Conservation (phyloP, 768 basidiomycete genomes). For the Leccinum truebloodii region DNA sequence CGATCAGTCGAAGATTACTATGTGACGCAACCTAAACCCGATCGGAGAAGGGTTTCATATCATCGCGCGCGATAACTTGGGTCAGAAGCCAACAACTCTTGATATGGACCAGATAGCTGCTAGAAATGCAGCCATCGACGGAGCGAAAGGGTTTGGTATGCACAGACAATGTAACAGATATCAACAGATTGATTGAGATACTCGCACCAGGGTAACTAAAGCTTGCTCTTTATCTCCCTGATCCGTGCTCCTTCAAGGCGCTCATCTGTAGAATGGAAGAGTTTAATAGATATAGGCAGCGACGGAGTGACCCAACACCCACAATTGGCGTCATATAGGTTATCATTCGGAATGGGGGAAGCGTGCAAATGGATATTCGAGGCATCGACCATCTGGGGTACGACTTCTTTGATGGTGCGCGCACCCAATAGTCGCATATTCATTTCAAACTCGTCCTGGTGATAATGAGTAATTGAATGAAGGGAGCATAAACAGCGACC, state of each 20-base stretch:
- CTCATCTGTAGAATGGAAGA: conserved; percentile 38
- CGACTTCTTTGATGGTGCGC: conserved; percentile 72
- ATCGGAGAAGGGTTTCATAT: not conserved
- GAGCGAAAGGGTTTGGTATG: not conserved
- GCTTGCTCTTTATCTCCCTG: conserved; percentile 39
- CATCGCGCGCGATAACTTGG: not conserved
- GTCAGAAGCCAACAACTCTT: not conserved
- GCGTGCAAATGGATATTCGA: conserved; percentile 66
- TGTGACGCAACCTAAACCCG: not conserved
- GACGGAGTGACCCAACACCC: conserved; percentile 33
- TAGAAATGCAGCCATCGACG: not conserved
- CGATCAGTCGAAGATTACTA: not conserved
- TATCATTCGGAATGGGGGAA: conserved; percentile 67
- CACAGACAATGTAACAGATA: not conserved
- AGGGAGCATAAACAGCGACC: conserved; percentile 14
- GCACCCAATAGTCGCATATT: conserved; percentile 93
- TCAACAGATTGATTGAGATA: not conserved
- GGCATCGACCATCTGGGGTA: conserved; percentile 89
- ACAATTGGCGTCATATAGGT: conserved; percentile 84
- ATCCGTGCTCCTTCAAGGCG: conserved; percentile 44
- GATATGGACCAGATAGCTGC: not conserved
- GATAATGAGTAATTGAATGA: not conserved
- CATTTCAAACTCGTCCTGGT: conserved; percentile 97
- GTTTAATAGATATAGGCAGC: not conserved
- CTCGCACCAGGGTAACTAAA: conserved; percentile 26